Evolutionary conservation across 176 grass and related monocot genomes (phyloP), one percentile per base, ranked within the genome.

Genomic region (Zoysia japonica): DNA sequence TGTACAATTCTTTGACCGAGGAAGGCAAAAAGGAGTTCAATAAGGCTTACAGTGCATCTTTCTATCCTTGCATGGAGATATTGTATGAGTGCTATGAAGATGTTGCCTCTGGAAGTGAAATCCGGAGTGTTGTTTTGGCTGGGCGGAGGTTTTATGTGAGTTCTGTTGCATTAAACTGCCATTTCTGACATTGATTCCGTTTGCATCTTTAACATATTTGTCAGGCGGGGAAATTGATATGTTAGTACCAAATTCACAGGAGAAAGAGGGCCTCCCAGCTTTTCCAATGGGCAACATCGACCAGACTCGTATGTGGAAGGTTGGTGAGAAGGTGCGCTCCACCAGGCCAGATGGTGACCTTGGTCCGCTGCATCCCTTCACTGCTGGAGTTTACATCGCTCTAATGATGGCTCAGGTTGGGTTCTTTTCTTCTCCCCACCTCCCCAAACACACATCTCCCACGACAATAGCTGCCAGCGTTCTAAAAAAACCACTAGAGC

Each of bases 341-440:
- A 84, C 82, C 43, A 83, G 90, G 36, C 85, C 90, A 77, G 63
- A 75, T 8, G 87, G 76, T 72, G 93, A 96, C 67, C 87, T 92
- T 52, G 90, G 87, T 3, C 93, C 85, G 2, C 46, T 90, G 72
- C 85, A 96, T 63, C 90, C 93, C 14, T 96, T 96, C 67, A 96
- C 93, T 57, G 93, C 93, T 48, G 93, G 93, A 78, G 85, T 92
- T 28, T 92, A 92, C 71, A 80, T 92, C 46, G 93, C 90, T 67
- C 63, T 96, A 35, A 92, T 92, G 89, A 97, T 97, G 94, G 91
- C 94, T 67, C 89, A 94, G 91, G 91, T 92, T 85, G 3, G 55
- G 17, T 76, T 37, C 40, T 44, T 15, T 37, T 1, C 52, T 4
- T 14, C 52, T 55, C 4, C 4, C 28, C 28, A 28, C 28, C 28